Base-by-base conservation (phyloP, 2,329 filamentous ascomycete species). In the Aureobasidium subglaciale region DNA sequence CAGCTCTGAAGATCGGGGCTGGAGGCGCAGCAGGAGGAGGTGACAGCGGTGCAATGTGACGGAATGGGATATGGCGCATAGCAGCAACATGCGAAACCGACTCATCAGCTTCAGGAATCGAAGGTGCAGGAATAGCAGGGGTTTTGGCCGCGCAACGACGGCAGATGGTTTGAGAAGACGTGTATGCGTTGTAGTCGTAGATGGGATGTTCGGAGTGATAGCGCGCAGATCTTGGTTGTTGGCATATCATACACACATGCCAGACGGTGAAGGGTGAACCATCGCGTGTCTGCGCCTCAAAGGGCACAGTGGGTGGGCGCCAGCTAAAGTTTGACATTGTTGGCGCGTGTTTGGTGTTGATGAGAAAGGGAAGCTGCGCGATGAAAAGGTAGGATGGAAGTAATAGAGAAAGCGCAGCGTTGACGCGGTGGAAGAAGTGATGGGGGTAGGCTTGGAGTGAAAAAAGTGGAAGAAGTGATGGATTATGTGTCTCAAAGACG, bases 161-260 rank as follows among this genome's bases (percentile, higher is more conserved):
- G 32, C 55, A 57, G 20, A 45, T n/a, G 22, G n/a, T 43, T 9
- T n/a, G 37, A 35, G 34, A 15, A 11, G 45, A 38, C 29, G 18
- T 34, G 43, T 24, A 18, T 48, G 43, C 16, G 4, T 24, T 7
- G 8, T 5, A 10, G 22, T 29, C 3, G 43, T 48, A 29, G 35
- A 59, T 16, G 13, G 58, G 49, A 29, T 59, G 55, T 8, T 38
- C 40, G 25, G 25, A 15, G 34, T 59, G 58, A 13, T 55, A 59
- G 25, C 55, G 40, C 18, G 43, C 46, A 30, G 58, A 59, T 29
- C 58, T 41, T 15, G 58, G 58, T 25, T 52, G 46, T 15, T 55
- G 41, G 38, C 58, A 59, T 25, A 43, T 29, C 5, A 22, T 20
- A 38, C 58, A 59, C n/a, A 55, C 41, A 34, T 59, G 58, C 34